Evolutionary conservation across 805 yeast genomes (phyloP).

Genomic region (Teunomyces cretensis): DNA sequence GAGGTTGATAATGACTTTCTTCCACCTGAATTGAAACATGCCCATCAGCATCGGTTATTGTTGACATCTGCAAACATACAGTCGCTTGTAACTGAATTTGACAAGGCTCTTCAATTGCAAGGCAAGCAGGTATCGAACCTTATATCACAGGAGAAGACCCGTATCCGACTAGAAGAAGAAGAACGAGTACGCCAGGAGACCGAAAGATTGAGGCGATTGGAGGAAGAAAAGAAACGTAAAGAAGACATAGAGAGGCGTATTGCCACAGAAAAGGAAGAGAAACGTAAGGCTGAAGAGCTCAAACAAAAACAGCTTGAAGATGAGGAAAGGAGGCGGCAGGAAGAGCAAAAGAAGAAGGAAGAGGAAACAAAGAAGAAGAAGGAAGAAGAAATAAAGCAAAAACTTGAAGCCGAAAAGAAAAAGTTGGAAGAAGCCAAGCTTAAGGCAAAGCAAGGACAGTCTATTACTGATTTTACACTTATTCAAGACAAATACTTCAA

Average conservation of each 20-base stretch:
- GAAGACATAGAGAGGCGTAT: conserved; percentile 3
- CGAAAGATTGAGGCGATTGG: conserved; percentile 12
- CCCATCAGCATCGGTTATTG: not conserved
- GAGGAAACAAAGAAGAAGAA: conserved; percentile 16
- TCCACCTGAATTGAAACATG: not conserved
- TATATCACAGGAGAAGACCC: conserved; percentile 2
- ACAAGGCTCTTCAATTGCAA: conserved; percentile 4
- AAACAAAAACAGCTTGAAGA: conserved; percentile 9
- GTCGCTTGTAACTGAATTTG: not conserved
- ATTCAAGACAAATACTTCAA: conserved; percentile 46
- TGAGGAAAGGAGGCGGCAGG: conserved; percentile 9
- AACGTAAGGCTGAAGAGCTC: conserved; percentile 8
- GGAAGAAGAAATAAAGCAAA: conserved; percentile 4
- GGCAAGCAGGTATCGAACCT: conserved; percentile 10
- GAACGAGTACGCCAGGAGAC: conserved; percentile 14
- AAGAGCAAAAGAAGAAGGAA: conserved; percentile 20
- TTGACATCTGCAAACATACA: not conserved
- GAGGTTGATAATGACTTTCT: not conserved
- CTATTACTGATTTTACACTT: conserved; percentile 29
- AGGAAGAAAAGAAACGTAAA: conserved; percentile 8
- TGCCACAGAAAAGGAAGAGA: conserved; percentile 7
- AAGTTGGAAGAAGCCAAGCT: conserved; percentile 5
- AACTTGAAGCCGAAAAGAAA: conserved; percentile 2
- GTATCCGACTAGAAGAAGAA: conserved; percentile 5
- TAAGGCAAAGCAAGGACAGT: conserved; percentile 21